Percentiles rank a stretch among this genome's conserved stretches.
Conservation (phyloP, 2,329 filamentous ascomycete genomes). For the Neofusicoccum sp. region DNA sequence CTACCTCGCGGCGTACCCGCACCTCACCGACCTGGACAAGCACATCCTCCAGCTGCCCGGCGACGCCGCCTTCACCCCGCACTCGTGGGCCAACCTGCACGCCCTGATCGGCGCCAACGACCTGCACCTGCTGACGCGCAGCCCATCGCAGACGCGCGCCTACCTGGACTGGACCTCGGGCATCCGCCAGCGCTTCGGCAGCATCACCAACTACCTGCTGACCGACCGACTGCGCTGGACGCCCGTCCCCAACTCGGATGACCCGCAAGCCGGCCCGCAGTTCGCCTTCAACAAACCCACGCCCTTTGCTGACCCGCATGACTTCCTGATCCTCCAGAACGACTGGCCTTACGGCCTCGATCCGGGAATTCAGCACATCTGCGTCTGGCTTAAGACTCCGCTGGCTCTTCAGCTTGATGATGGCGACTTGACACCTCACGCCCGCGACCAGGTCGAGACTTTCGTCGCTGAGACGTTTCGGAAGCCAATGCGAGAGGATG, state of each 20-base stretch:
- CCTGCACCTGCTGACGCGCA: slow-evolving; percentile 60
- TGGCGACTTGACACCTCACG: slow-evolving; percentile 36
- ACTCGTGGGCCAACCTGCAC: slow-evolving; percentile 38
- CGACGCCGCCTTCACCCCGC: slow-evolving; percentile 33
- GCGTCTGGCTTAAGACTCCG: slow-evolving; percentile 53
- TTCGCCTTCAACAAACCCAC: slow-evolving; percentile 50
- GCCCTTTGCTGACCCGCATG: slow-evolving; percentile 57
- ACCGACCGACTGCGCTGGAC: slow-evolving; percentile 58
- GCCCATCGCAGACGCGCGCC: slow-evolving; percentile 60
- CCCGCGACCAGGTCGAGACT: slow-evolving; percentile 30
- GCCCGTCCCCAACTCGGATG: slow-evolving; percentile 22
- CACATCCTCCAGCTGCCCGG: slow-evolving; percentile 29
- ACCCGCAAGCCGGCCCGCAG: background rate
- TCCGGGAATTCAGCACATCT: slow-evolving; percentile 54
- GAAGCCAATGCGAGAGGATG: slow-evolving; percentile 22
- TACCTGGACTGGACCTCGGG: slow-evolving; percentile 62
- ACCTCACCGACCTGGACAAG: slow-evolving; percentile 36
- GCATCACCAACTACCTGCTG: slow-evolving; percentile 60
- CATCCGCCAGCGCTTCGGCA: slow-evolving; percentile 58
- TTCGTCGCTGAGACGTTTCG: slow-evolving; percentile 23
- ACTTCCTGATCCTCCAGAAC: slow-evolving; percentile 62
- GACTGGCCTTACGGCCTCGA: slow-evolving; percentile 66
- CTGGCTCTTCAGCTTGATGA: slow-evolving; percentile 33
- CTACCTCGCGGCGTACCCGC: slow-evolving; percentile 34
- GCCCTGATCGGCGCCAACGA: slow-evolving; percentile 48